phyloP scores from a whole-genome alignment of 179 eudicot species.

The Pouteria campechiana region DNA sequence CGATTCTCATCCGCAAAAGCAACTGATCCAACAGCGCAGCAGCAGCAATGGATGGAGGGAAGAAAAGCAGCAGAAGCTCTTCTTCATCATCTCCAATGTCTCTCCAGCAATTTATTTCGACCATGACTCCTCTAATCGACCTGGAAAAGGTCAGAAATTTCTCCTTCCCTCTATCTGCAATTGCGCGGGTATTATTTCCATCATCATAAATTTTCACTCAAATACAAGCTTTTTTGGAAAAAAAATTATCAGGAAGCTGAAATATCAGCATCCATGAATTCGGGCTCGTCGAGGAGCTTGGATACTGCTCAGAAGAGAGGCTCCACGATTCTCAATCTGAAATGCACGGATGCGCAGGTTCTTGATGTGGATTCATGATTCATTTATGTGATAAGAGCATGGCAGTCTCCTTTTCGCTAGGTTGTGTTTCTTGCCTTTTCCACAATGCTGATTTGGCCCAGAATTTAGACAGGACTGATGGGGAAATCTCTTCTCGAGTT shows the following conservation, averaged over 20 bases:
- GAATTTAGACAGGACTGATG: constrained; percentile 69
- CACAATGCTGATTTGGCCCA: constrained; percentile 1
- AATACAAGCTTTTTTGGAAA: too few relatives aligned
- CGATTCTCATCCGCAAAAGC: too few relatives aligned
- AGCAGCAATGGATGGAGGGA: constrained; percentile 39
- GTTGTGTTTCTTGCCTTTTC: neutral
- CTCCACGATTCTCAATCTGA: constrained; percentile 72
- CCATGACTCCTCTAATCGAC: constrained; percentile 73
- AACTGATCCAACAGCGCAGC: neutral
- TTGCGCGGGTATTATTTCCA: too few relatives aligned
- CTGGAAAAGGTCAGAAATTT: constrained; percentile 96
- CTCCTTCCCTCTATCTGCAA: neutral
- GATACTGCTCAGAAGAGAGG: constrained; percentile 78
- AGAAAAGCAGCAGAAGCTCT: constrained; percentile 24
- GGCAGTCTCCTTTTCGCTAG: too few relatives aligned
- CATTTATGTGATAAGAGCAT: too few relatives aligned
- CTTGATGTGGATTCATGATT: neutral
- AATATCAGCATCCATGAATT: constrained; percentile 59
- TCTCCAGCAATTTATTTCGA: constrained; percentile 67
- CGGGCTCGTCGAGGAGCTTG: constrained; percentile 70
- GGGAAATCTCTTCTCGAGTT: constrained; percentile 87
- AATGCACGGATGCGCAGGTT: constrained; percentile 94
- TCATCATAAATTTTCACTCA: neutral
- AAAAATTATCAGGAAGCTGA: constrained; percentile 61
- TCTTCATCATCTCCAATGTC: constrained; percentile 38